Percentiles rank a stretch among this genome's conserved stretches.
phyloP scores from a whole-genome alignment of 441 rosid species.

The Biscutella auriculata region DNA sequence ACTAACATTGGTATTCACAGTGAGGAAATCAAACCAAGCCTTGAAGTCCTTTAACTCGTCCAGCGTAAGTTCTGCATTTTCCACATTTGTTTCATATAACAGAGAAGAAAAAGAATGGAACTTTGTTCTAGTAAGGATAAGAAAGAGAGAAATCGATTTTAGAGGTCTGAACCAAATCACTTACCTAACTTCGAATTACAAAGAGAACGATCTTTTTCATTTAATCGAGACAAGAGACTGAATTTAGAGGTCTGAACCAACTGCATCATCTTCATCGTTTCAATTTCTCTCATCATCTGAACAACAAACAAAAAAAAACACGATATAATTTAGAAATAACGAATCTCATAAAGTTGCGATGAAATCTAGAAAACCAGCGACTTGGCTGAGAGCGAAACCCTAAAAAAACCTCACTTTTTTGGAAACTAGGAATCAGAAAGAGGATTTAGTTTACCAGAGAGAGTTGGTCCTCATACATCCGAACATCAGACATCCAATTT shows the following conservation, averaged over 20 bases:
- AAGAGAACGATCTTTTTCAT: constrained; percentile 40
- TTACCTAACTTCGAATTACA: constrained; percentile 46
- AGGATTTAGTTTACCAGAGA: constrained; percentile 30
- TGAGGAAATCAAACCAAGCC: constrained; percentile 35
- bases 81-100: not conserved
- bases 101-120: constrained; percentile 1
- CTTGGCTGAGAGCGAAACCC: not conserved
- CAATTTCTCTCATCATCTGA: constrained; percentile 37
- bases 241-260: constrained; percentile 39
- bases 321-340: no score
- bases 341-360: not conserved
- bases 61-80: constrained; percentile 39
- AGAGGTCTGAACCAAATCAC: constrained; percentile 6
- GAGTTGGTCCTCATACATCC: constrained; percentile 34
- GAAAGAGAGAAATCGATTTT: constrained; percentile 11
- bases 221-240: constrained; percentile 44
- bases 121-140: not conserved
- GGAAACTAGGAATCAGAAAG: not conserved
- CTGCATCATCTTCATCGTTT: constrained; percentile 35
- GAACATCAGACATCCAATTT: constrained; percentile 37
- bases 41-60: constrained; percentile 61
- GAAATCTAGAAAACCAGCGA: not conserved
- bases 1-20: constrained; percentile 34
- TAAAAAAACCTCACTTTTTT: constrained; percentile 28
- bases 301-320: not conserved